These are phyloP conservation scores for Eucalyptus lansdowneana DNA, from an alignment of 345 rosid genomes.

Conservation along the genomic window DNA sequence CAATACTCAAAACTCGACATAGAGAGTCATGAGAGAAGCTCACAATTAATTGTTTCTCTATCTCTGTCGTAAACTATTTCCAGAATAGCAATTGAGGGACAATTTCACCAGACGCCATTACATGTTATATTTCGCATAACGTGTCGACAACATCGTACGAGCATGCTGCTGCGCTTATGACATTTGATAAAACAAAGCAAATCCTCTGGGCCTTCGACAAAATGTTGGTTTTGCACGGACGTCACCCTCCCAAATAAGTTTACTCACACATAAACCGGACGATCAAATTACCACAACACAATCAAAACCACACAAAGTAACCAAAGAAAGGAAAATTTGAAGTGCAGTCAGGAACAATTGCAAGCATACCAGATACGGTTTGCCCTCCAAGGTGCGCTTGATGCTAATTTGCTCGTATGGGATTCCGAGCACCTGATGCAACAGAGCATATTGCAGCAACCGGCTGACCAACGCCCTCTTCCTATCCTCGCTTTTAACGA, in stretches of 20 bases:
- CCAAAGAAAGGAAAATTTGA: not conserved
- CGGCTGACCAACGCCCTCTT: constrained; percentile 52
- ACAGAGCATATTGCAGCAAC: constrained; percentile 47
- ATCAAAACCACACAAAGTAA: not conserved
- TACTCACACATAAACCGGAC: not conserved
- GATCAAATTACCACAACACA: not conserved
- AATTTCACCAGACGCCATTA: not conserved
- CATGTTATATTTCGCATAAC: not conserved
- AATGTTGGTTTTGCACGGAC: not conserved
- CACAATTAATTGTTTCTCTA: not conserved
- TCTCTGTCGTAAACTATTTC: not conserved
- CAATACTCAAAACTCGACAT: not conserved
- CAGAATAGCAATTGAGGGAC: not conserved
- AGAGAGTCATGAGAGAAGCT: not conserved
- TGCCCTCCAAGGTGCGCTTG: constrained; percentile 45
- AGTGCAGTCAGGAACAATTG: not conserved
- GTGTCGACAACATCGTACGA: not conserved
- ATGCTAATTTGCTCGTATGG: constrained; percentile 28
- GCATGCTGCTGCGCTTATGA: not conserved
- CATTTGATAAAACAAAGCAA: not conserved
- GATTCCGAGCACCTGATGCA: constrained; percentile 25
- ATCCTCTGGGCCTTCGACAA: not conserved
- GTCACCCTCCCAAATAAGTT: not conserved
- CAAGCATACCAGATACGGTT: constrained; percentile 51
- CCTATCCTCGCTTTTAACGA: constrained; percentile 38